phyloP scores from a whole-genome alignment of 768 basidiomycete genomes.

The Lyophyllum atratum region DNA sequence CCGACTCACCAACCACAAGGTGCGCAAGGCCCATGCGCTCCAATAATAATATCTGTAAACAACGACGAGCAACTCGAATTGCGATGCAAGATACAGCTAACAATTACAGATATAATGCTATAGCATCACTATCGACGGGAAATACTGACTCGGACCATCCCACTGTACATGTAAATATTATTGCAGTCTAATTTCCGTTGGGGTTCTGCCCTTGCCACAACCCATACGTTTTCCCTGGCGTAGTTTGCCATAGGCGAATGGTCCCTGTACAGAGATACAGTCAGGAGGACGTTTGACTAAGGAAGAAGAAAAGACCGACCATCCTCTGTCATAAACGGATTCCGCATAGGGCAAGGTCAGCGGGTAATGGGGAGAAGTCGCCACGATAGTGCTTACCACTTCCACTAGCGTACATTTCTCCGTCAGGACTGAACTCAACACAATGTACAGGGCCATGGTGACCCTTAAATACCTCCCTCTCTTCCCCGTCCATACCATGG shows the following conservation, averaged over 20 bases:
- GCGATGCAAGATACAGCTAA: conserved; percentile 4
- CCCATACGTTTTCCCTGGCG: conserved; percentile 89
- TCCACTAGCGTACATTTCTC: conserved; percentile 96
- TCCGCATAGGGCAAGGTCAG: conserved; percentile 1
- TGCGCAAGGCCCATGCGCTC: neutral
- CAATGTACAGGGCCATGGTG: conserved; percentile 98
- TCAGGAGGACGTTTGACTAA: neutral
- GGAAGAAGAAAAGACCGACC: conserved; percentile 38
- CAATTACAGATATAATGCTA: conserved; percentile 18
- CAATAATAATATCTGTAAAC: conserved; percentile 12
- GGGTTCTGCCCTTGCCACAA: conserved; percentile 72
- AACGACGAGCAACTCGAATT: neutral
- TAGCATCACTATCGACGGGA: conserved; percentile 19
- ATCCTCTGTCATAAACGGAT: conserved; percentile 55
- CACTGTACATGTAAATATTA: conserved; percentile 24
- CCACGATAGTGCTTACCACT: conserved; percentile 66
- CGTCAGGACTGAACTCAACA: conserved; percentile 92
- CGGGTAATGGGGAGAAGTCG: conserved; percentile 2
- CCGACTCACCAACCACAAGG: neutral
- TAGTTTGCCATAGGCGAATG: conserved; percentile 97
- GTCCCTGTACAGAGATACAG: conserved; percentile 60
- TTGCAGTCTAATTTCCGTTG: conserved; percentile 40
- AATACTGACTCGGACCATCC: conserved; percentile 14
- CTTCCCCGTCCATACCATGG: conserved; percentile 88
- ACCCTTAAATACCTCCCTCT: conserved; percentile 90